A percentile compares a stretch with the other conserved stretches of the same genome.
Conservation (phyloP, 1,284 basidiomycete genomes). For the Ustanciosporium gigantosporum region DNA sequence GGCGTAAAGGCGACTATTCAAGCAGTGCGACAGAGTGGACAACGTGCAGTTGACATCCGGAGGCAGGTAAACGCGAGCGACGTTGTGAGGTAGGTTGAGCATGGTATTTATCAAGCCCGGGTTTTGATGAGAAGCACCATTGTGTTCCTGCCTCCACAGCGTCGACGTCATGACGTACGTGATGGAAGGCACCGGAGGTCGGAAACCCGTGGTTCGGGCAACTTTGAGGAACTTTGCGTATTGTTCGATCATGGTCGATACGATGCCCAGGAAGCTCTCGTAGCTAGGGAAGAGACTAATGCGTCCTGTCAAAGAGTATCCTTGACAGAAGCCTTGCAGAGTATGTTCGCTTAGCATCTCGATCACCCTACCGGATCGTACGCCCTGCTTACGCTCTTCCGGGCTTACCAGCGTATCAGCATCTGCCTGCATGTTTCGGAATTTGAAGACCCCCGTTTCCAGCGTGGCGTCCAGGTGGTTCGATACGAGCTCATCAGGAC, state of each 20-base stretch:
- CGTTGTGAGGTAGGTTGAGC: slow-evolving; percentile 73
- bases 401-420: slow-evolving; percentile 63
- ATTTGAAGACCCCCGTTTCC: slow-evolving; percentile 61
- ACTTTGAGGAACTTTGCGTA: slow-evolving; percentile 80
- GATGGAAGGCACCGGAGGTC: slow-evolving; percentile 72
- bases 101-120: slow-evolving; percentile 82
- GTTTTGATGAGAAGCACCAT: slow-evolving; percentile 70
- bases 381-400: slow-evolving; percentile 65
- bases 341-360: slow-evolving; percentile 88
- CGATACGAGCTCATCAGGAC: slow-evolving; percentile 85
- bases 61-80: slow-evolving; percentile 81
- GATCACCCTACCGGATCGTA: slow-evolving; percentile 72
- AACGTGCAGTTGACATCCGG: slow-evolving; percentile 86
- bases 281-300: slow-evolving; percentile 84
- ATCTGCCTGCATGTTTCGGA: slow-evolving; percentile 82
- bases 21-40: slow-evolving; percentile 75
- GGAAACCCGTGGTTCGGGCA: slow-evolving; percentile 75
- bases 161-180: slow-evolving; percentile 86
- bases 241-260: slow-evolving; percentile 64
- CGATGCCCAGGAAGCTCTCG: slow-evolving; percentile 80
- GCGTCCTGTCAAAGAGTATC: slow-evolving; percentile 76
- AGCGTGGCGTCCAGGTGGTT: slow-evolving; percentile 84
- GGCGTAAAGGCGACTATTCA: slow-evolving; percentile 79
- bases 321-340: slow-evolving; percentile 82
- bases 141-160: slow-evolving; percentile 71